A percentile compares a stretch with the other conserved stretches of the same genome.
These are phyloP conservation scores for Aspergillus fumigatus DNA, from an alignment of 2,329 filamentous ascomycete species.

Conservation along the genomic window DNA sequence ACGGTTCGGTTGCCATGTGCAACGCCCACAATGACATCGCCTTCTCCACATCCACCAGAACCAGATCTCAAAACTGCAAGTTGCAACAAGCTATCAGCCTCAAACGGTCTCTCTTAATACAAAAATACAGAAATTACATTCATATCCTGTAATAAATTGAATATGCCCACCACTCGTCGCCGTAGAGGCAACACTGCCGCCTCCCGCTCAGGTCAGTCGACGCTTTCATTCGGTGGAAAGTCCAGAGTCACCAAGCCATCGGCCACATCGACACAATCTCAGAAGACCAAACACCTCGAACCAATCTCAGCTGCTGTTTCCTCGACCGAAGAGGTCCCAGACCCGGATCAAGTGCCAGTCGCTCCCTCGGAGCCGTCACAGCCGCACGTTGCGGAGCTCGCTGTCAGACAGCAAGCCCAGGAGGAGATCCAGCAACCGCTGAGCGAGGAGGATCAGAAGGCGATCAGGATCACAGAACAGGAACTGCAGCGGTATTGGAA, in stretches of 20 bases:
- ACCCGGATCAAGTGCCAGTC: constrained; percentile 25
- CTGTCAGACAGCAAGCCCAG: constrained; percentile 46
- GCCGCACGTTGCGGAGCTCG: constrained; percentile 32
- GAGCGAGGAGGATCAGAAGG: constrained; percentile 40
- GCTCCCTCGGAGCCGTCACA: constrained; percentile 23
- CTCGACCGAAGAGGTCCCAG: constrained; percentile 16
- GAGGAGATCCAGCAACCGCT: constrained; percentile 34
- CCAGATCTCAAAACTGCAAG: constrained; percentile 2
- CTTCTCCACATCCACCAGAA: constrained; percentile 8
- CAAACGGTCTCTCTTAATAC: background rate
- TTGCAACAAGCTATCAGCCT: background rate
- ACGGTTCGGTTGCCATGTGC: constrained; percentile 12
- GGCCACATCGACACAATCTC: constrained; percentile 25
- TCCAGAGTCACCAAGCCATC: constrained; percentile 57
- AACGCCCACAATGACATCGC: constrained; percentile 16
- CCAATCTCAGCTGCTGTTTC: constrained; percentile 32
- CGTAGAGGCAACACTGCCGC: constrained; percentile 32
- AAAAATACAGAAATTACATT: background rate
- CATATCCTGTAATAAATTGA: background rate
- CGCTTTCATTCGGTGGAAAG: constrained; percentile 58
- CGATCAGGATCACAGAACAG: constrained; percentile 60
- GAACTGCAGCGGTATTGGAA: constrained; percentile 77
- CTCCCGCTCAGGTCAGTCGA: constrained; percentile 48
- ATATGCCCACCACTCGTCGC: constrained; percentile 42
- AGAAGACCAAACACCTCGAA: constrained; percentile 31